phyloP scores from a whole-genome alignment of 2,329 filamentous ascomycete genomes.

The Endocalyx cinctus region DNA sequence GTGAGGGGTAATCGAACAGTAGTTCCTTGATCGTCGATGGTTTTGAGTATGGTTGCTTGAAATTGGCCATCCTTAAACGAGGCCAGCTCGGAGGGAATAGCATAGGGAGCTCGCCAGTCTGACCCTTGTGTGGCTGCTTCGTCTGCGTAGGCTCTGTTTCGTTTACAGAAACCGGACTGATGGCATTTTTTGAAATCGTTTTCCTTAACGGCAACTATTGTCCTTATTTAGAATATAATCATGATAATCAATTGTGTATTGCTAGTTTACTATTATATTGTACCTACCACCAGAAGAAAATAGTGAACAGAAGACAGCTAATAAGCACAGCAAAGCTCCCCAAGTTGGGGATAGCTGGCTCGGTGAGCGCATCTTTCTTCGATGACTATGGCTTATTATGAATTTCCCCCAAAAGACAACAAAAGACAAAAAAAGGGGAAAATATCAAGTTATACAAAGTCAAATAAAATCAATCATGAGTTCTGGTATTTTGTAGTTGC shows the following conservation, averaged over 20 bases:
- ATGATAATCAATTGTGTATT: too few relatives aligned
- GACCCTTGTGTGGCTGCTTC: constrained; percentile 59
- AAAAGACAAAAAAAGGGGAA: constrained; percentile 4
- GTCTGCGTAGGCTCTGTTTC: constrained; percentile 88
- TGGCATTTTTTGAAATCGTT: constrained; percentile 96
- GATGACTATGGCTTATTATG: constrained; percentile 27
- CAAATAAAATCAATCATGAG: too few relatives aligned
- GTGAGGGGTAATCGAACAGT: constrained; percentile 77
- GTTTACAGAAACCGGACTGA: constrained; percentile 95
- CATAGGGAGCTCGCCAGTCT: constrained; percentile 77
- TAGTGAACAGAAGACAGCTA: constrained; percentile 55
- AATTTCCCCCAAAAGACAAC: constrained; percentile 22
- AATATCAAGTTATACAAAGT: constrained; percentile 1
- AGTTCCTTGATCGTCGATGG: constrained; percentile 58
- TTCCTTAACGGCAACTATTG: constrained; percentile 78
- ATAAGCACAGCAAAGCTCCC: constrained; percentile 58
- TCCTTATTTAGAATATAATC: neutral
- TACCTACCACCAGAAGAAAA: constrained; percentile 59
- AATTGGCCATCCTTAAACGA: constrained; percentile 76
- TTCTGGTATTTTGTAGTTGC: too few relatives aligned
- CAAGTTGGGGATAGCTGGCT: constrained; percentile 54
- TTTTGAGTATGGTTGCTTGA: constrained; percentile 77
- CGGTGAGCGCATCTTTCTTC: constrained; percentile 43
- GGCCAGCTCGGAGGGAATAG: constrained; percentile 65
- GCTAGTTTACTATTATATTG: neutral